Conservation (phyloP, 768 basidiomycete genomes). For the Macrocybe gigantea region DNA sequence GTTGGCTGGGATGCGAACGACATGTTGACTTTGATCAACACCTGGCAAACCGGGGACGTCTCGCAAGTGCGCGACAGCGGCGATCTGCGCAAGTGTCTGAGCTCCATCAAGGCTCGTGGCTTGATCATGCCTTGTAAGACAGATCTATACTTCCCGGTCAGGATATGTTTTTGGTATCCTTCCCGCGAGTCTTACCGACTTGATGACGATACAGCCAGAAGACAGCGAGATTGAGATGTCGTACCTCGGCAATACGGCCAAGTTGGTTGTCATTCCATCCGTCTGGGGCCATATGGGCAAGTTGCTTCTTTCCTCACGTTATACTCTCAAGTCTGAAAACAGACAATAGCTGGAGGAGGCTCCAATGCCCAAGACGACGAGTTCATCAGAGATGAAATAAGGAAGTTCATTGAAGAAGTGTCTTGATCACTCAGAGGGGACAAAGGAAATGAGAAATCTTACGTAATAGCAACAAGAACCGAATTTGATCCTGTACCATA, state of each 20-base stretch:
- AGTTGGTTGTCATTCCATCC: constrained; percentile 47
- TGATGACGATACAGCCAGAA: constrained; percentile 34
- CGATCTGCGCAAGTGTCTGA: constrained; percentile 33
- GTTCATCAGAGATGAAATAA: constrained; percentile 40
- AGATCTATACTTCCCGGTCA: constrained; percentile 52
- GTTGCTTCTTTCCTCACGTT: constrained; percentile 6
- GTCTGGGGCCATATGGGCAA: constrained; percentile 55
- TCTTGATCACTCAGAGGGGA: no score
- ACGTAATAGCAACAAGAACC: no score
- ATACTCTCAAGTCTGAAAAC: neutral
- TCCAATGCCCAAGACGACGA: constrained; percentile 28
- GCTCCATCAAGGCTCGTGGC: constrained; percentile 42
- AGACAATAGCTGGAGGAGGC: constrained; percentile 36
- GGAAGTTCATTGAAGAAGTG: constrained; percentile 35
- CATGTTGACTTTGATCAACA: constrained; percentile 39
- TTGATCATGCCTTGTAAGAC: constrained; percentile 56
- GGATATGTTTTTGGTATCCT: constrained; percentile 1
- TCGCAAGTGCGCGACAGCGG: constrained; percentile 37
- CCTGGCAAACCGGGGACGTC: constrained; percentile 46
- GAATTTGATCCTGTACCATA: neutral
- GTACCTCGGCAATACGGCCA: constrained; percentile 32
- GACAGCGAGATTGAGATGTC: constrained; percentile 46
- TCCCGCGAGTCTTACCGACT: neutral
- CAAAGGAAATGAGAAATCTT: neutral
- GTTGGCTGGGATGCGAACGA: constrained; percentile 50